Base-by-base conservation (phyloP, 345 rosid genomes). In the Linum trigynum region DNA sequence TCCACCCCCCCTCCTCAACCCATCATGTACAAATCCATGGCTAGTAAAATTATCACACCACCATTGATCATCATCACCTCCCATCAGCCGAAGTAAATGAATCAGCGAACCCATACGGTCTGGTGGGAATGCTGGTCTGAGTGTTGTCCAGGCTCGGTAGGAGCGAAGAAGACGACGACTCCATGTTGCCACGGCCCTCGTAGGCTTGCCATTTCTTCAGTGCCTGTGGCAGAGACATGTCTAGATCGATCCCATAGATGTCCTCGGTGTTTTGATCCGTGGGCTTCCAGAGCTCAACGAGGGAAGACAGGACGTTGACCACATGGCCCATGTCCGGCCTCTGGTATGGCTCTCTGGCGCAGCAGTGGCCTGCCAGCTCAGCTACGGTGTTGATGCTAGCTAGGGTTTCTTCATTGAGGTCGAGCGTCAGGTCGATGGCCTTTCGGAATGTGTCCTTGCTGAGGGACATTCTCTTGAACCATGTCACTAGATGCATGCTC, bases 401-500 rank as follows among this genome's bases (percentile, higher is more conserved):
- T 1, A 57, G 12, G 10, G 61, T 57, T 3, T 57, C 61, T 17
- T 57, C 61, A 2, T n/a, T 57, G 4, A 57, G 61, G 38, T 57
- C 61, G 38, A 57, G 36, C 16, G 61, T 57, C 2, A 37, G 61
- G 61, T 57, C 61, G 10, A 57, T 57, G 61, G 61, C 61, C 61
- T 57, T 57, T 7, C 35, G 16, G 38, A 57, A 57, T 23, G 61
- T n/a, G 61, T 57, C 61, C 38, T 57, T 57, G 61, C 23, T 57
- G 61, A 57, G 61, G 38, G 36, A 57, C 61, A 57, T 57, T 37
- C 61, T 32, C 38, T 37, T 32, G 61, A 57, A 57, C 61, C 61
- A 57, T 57, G 59, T 57, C 23, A 57, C 61, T 5, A 57, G 61
- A 57, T 57, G 61, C 61, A 57, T 57, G 61, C 61, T 57, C 61